Conservation (phyloP, 116 monocot genomes). For the Posidonia oceanica region DNA sequence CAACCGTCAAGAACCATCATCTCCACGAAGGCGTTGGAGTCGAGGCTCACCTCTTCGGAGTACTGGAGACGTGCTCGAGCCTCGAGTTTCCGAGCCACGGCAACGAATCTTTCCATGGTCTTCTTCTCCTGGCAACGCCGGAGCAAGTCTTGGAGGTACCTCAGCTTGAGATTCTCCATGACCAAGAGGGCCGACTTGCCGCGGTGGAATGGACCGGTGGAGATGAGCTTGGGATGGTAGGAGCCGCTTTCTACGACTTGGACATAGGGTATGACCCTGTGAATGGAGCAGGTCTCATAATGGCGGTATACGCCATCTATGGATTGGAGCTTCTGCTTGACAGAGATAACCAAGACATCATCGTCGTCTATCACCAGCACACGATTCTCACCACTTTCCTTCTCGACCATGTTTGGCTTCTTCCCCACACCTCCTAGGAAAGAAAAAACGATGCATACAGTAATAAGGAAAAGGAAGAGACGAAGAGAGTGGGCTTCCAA, state of each 20-base stretch:
- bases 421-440: neutral
- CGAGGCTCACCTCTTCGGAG: slow-evolving; percentile 5
- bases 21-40: slow-evolving; percentile 10
- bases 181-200: neutral
- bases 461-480: too few species aligned
- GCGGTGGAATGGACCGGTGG: slow-evolving; percentile 19
- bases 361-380: neutral
- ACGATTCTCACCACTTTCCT: neutral
- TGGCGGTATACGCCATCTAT: neutral
- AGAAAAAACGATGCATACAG: too few species aligned
- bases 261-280: neutral
- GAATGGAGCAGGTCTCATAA: neutral
- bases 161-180: slow-evolving; percentile 23
- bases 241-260: neutral
- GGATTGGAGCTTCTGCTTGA: slow-evolving; percentile 1
- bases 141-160: slow-evolving; percentile 12
- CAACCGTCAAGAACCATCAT: slow-evolving; percentile 39
- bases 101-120: slow-evolving; percentile 1
- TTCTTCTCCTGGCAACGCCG: neutral
- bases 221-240: slow-evolving; percentile 14
- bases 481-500: too few species aligned
- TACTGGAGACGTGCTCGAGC: slow-evolving; percentile 2
- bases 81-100: neutral
- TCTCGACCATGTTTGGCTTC: neutral
- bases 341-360: neutral